A percentile compares a stretch with the other conserved stretches of the same genome.
Conservation (phyloP, 2,329 filamentous ascomycete genomes). For the Phialophora expanda region DNA sequence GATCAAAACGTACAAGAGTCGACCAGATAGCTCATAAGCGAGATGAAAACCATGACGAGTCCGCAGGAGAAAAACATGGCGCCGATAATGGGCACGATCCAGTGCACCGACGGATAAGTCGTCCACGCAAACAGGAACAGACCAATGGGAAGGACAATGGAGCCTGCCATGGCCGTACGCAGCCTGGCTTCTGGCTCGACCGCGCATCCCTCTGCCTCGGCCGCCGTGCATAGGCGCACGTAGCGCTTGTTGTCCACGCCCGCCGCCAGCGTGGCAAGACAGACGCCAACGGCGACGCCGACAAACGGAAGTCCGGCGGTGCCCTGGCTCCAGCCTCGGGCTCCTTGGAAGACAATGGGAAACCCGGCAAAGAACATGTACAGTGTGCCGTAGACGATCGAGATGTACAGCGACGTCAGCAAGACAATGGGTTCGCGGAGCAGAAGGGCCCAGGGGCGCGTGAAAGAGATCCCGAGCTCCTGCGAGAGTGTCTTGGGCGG, state of each 20-base stretch:
- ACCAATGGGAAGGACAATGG: slow-evolving; percentile 67
- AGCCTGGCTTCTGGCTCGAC: slow-evolving; percentile 56
- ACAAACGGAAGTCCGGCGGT: slow-evolving; percentile 69
- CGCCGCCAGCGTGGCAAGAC: slow-evolving; percentile 56
- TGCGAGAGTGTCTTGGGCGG: slow-evolving; percentile 57
- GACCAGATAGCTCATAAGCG: slow-evolving; percentile 86
- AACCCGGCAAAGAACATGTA: slow-evolving; percentile 65
- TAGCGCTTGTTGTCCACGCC: slow-evolving; percentile 47
- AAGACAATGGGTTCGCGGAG: slow-evolving; percentile 72
- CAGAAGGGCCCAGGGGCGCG: slow-evolving; percentile 70
- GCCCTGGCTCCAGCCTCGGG: slow-evolving; percentile 64
- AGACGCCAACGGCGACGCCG: slow-evolving; percentile 60
- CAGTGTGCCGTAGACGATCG: slow-evolving; percentile 47
- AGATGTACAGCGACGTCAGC: slow-evolving; percentile 63
- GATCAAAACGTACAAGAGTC: slow-evolving; percentile 48
- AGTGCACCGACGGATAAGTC: slow-evolving; percentile 62
- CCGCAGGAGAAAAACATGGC: slow-evolving; percentile 78
- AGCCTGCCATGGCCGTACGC: slow-evolving; percentile 56
- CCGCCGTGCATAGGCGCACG: slow-evolving; percentile 57
- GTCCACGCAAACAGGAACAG: slow-evolving; percentile 82
- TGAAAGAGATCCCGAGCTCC: slow-evolving; percentile 56
- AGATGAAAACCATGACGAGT: slow-evolving; percentile 83
- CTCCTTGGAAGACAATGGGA: slow-evolving; percentile 67
- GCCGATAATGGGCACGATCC: slow-evolving; percentile 73
- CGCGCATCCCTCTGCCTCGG: slow-evolving; percentile 12